Percentiles rank a stretch among this genome's conserved stretches.
Conservation (phyloP, 2,329 filamentous ascomycete species). For the Trichophyton mentagrophytes region DNA sequence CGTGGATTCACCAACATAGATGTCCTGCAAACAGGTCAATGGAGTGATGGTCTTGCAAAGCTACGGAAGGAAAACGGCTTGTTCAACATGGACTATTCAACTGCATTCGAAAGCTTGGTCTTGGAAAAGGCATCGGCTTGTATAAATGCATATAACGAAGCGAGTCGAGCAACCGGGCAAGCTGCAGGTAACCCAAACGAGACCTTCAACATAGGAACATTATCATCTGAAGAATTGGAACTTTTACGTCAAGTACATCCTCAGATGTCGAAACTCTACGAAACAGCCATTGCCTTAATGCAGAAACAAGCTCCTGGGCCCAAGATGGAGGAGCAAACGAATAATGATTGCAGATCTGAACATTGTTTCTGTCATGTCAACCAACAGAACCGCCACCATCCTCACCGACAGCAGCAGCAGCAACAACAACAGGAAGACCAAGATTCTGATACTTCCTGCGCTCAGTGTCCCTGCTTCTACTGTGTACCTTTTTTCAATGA, state of each 20-base stretch:
- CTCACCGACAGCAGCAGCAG: background rate
- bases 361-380: background rate
- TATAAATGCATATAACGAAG: background rate
- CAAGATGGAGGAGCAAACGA: conserved; percentile 2
- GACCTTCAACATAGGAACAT: background rate
- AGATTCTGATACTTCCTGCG: background rate
- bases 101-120: conserved; percentile 4
- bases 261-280: conserved; percentile 2
- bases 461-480: background rate
- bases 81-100: conserved; percentile 9
- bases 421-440: background rate
- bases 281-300: background rate
- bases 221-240: background rate
- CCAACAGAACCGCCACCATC: too few species aligned
- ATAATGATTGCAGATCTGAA: conserved; percentile 33
- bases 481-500: background rate
- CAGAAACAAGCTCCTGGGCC: background rate
- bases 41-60: conserved; percentile 7
- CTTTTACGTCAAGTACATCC: background rate
- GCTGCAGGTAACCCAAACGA: conserved; percentile 10
- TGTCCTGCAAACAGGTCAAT: conserved; percentile 10
- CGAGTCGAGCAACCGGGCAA: background rate
- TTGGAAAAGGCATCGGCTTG: conserved; percentile 7
- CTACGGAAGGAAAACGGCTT: conserved; percentile 1
- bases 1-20: conserved; percentile 7